Evolutionary conservation across 805 yeast genomes (phyloP), one percentile per base, ranked within the genome.

Genomic region (Candida krabiensis): DNA sequence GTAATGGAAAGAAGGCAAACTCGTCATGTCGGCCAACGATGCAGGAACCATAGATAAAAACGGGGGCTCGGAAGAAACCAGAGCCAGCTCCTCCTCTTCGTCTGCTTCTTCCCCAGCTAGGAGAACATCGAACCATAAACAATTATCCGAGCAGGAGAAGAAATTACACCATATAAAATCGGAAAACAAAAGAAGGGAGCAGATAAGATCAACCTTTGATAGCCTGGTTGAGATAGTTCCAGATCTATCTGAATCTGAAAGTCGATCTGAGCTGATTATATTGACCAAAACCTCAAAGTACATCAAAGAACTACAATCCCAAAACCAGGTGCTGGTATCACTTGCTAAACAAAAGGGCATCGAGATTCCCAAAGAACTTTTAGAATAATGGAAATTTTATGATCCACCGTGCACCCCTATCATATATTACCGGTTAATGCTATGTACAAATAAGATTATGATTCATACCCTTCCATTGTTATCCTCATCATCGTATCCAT

Each of bases 141-240:
- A 53, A 30, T 49, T 60, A 9, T 40, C 61, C 0, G 56, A 55
- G 16, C 66, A 60, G 28, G 63, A 63, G 46, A 61, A 57, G 44
- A 64, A 62, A 38, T 38, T 50, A 12, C 64, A 64, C 34, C 69
- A 64, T 36, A 61, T 61, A 13, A 46, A 52, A 51, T 81, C 79
- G 0, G 98, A 90, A 57, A 90, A 88, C 58, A 85, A 84, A 54
- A 70, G 98, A 52, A 70, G 98, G 44, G 87, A 82, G 47, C 87
- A 90, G 28, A 87, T 91, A 16, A 69, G 97, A 30, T 75, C 80
- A 8, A 90, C 88, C 8, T 90, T 87, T 54, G 95, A 86, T 51
- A 75, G 73, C 38, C 69, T 90, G 16, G 90, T 89, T 0, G 69
- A 73, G 1, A 59, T 86, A 7, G 88, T 93, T 1, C 97, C 97